Conservation (phyloP, 345 rosid species). For the Gossypioides kirkii region DNA sequence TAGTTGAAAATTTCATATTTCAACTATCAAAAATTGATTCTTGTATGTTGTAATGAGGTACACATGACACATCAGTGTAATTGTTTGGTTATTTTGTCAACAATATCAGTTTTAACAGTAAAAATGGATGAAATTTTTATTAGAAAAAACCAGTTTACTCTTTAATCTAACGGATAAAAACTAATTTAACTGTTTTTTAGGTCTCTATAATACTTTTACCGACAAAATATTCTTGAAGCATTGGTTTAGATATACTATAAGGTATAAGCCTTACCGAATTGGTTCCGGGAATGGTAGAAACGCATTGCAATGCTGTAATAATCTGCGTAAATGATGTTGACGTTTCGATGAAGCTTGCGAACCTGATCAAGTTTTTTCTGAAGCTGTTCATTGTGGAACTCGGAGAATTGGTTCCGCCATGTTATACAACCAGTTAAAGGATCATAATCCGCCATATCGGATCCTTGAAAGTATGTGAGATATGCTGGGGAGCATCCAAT, state of each 20-base stretch:
- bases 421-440: slow-evolving; percentile 36
- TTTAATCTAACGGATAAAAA: too few relatives aligned
- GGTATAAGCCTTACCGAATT: slow-evolving; percentile 26
- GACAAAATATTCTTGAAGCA: not conserved
- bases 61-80: too few relatives aligned
- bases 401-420: slow-evolving; percentile 35
- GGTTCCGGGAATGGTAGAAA: slow-evolving; percentile 24
- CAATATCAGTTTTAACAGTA: too few relatives aligned
- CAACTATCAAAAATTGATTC: too few relatives aligned
- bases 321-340: slow-evolving; percentile 34
- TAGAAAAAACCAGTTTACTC: accelerated
- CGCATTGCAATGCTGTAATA: slow-evolving; percentile 32
- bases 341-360: slow-evolving; percentile 22
- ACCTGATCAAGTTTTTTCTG: slow-evolving; percentile 22
- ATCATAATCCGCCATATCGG: slow-evolving; percentile 25
- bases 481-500: slow-evolving; percentile 17
- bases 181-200: too few relatives aligned
- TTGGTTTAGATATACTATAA: not conserved
- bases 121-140: too few relatives aligned
- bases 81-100: too few relatives aligned
- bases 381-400: slow-evolving; percentile 33
- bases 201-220: too few relatives aligned
- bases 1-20: too few relatives aligned
- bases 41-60: too few relatives aligned
- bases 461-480: slow-evolving; percentile 26